Percentiles rank a stretch among this genome's conserved stretches.
Evolutionary conservation across 768 basidiomycete species (phyloP).

Genomic region (Leccinellum luteum): DNA sequence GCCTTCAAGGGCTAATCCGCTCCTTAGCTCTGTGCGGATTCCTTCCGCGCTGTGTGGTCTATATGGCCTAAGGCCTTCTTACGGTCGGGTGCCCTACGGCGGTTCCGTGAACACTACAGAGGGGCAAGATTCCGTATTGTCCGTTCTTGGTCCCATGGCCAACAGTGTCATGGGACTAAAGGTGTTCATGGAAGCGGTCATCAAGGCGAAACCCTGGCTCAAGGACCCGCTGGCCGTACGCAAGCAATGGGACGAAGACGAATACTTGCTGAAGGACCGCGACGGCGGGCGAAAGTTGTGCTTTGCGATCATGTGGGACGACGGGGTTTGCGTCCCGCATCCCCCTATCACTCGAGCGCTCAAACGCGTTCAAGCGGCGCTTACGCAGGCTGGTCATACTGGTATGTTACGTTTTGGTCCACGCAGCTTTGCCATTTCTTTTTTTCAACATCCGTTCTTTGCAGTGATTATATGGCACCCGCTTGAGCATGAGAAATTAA

Average conservation of each 20-base stretch:
- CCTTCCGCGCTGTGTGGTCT: slow-evolving; percentile 66
- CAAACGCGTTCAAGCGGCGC: slow-evolving; percentile 50
- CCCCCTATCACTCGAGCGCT: slow-evolving; percentile 66
- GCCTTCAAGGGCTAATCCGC: background rate
- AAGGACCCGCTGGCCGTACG: slow-evolving; percentile 57
- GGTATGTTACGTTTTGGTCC: slow-evolving; percentile 42
- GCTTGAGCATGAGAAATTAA: slow-evolving; percentile 48
- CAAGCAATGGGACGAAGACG: slow-evolving; percentile 60
- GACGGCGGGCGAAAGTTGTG: slow-evolving; percentile 50
- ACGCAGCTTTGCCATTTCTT: background rate
- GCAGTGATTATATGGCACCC: slow-evolving; percentile 72
- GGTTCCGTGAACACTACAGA: slow-evolving; percentile 61
- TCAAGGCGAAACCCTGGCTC: slow-evolving; percentile 61
- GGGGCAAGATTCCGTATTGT: slow-evolving; percentile 69
- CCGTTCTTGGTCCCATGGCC: slow-evolving; percentile 74
- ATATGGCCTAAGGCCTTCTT: slow-evolving; percentile 72
- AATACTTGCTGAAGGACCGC: slow-evolving; percentile 59
- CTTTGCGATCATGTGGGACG: slow-evolving; percentile 66
- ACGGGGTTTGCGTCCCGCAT: slow-evolving; percentile 56
- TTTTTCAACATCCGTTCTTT: background rate
- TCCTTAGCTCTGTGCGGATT: slow-evolving; percentile 62
- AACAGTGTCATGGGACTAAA: slow-evolving; percentile 59
- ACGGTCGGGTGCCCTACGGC: slow-evolving; percentile 66
- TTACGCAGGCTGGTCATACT: slow-evolving; percentile 61
- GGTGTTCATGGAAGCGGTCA: slow-evolving; percentile 61